A percentile compares a stretch with the other conserved stretches of the same genome.
Evolutionary conservation across 2,329 filamentous ascomycete genomes (phyloP).

Genomic region (Talaromyces islandicus): DNA sequence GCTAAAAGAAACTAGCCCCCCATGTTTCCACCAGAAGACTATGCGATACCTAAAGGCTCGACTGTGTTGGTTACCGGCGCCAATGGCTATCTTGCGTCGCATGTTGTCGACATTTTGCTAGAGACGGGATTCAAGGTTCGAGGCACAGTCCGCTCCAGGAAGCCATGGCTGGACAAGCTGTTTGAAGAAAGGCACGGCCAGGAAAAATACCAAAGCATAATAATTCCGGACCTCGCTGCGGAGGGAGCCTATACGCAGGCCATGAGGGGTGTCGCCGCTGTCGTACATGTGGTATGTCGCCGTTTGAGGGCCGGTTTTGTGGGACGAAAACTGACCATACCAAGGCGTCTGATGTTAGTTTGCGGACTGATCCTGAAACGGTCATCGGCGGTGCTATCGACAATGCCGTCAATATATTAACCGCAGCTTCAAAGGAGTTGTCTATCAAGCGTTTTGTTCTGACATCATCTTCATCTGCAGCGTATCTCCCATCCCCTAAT

Average conservation of each 20-base stretch:
- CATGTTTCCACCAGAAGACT: not conserved
- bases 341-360: slow-evolving; percentile 1
- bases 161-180: slow-evolving; percentile 22
- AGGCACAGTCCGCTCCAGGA: slow-evolving; percentile 33
- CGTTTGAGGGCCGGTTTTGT: no score
- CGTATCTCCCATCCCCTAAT: not conserved
- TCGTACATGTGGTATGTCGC: slow-evolving; percentile 1
- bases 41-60: not conserved
- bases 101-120: slow-evolving; percentile 36
- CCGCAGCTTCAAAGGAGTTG: not conserved
- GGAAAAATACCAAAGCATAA: slow-evolving; percentile 27
- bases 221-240: slow-evolving; percentile 34
- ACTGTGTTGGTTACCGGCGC: slow-evolving; percentile 31
- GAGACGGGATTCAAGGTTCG: slow-evolving; percentile 35
- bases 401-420: not conserved
- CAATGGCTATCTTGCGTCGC: slow-evolving; percentile 37
- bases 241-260: not conserved
- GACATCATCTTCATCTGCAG: slow-evolving; percentile 4
- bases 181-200: slow-evolving; percentile 20
- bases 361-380: not conserved
- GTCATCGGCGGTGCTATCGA: not conserved
- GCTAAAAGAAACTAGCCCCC: no score
- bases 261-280: not conserved
- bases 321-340: not conserved
- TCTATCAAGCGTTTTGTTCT: slow-evolving; percentile 4